Evolutionary conservation across 306 rosid species (phyloP), one percentile per base, ranked within the genome.

Genomic region (Fragaria nilgerrensis): DNA sequence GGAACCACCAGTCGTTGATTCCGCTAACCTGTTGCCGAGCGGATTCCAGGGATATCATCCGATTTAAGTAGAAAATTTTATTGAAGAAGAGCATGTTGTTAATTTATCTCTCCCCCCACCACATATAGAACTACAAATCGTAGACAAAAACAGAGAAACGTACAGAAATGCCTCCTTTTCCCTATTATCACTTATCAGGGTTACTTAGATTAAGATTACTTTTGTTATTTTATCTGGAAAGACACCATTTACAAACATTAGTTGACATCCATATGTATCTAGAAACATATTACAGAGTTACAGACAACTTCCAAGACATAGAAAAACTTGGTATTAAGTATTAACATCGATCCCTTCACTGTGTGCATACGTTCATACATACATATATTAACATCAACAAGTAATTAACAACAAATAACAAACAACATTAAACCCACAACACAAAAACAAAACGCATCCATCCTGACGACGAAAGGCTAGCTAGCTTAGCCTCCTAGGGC

Each of bases 251-350:
- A 55, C 62, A 55, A 9, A 55, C 62, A 56, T 55, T 56, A 2
- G 15, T 56, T 56, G 23, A 56, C 70, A 64, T 32, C 17, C 16
- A 65, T 36, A 65, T 32, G 0, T 32, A 32, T 32, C 2, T 63
- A 32, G 69, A 7, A 64, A 15, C 12, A 64, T 0, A 64, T 37
- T 41, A 41, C 41, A 67, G 16, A 39, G 32, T 34, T 37, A 37
- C 44, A 67, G 17, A 39, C 17, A 67, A 11, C 15, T 41, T 67
- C 72, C 72, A 41, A 67, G 72, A 49, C 34, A 36, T 12, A 73
- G 36, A 53, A 73, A 53, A 73, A 72, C 66, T 73, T 73, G 76
- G 66, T 53, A 73, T 73, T 72, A n/a, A 55, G 61, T 55, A 55
- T 55, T 20, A 22, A 59, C 66, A 53, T 17, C 9, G 5, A 73